Base-by-base conservation (phyloP, 768 basidiomycete species). In the Pleurotus tuber-regium region DNA sequence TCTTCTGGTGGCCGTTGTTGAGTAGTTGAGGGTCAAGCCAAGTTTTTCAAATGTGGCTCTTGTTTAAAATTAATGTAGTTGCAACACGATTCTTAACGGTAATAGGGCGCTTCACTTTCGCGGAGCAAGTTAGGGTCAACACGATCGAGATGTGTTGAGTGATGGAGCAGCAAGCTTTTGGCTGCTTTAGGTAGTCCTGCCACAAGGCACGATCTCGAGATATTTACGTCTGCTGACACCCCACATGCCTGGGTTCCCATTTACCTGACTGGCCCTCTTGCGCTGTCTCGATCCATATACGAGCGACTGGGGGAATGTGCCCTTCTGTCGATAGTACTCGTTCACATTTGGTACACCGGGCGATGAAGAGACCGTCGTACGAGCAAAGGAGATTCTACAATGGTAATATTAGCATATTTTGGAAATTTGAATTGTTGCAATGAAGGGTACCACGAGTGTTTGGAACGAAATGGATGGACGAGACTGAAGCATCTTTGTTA, bases 241-340 rank as follows among this genome's bases (percentile, higher is more conserved):
- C 49, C 31, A 74, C 68, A 66, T 88, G 86, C 52, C 76, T 70
- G 2, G 75, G 68, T 55, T 73, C 71, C 83, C 83, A 83, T 2
- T 58, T 59, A 5, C 70, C 72, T 10, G 57, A 50, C 12, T 56
- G 54, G 19, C 19, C 38, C 57, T 52, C 67, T 58, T 64, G 59
- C 35, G 60, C 63, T 21, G 54, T 57, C 33, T 71, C 68, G 19
- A 64, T 67, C 79, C 79, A 86, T 23, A 78, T 59, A 38, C 86
- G 76, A 25, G 80, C 83, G 2, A 89, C 84, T 0, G 87, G 83
- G 1, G 88, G 89, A 6, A 86, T 72, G 61, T 89, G 86, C 0
- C 83, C 84, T 57, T 90, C 87, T 2, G 72, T 70, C 0, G 85
- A 84, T 18, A 89, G 66, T 23, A 90, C 83, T 14, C 87, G 80